phyloP scores from a whole-genome alignment of 1,284 basidiomycete species.

The Cryptococcus hybrid region DNA sequence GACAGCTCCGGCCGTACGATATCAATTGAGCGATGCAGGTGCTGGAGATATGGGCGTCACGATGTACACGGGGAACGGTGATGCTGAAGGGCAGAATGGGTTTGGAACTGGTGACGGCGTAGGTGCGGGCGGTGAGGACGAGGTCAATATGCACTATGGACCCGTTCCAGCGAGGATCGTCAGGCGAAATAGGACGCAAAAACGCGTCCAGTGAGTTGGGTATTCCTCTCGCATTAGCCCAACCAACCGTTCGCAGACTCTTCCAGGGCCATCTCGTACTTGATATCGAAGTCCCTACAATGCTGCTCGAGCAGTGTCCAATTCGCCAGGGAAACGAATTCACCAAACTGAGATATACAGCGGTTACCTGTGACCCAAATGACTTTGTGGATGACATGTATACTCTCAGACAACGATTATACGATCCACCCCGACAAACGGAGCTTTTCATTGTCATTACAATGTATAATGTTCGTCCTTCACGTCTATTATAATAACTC shows the following conservation, averaged over 20 bases:
- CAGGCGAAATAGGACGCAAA: slow-evolving; percentile 84
- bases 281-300: slow-evolving; percentile 80
- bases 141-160: slow-evolving; percentile 62
- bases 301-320: slow-evolving; percentile 74
- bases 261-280: slow-evolving; percentile 89
- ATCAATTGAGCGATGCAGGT: slow-evolving; percentile 26
- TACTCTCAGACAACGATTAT: slow-evolving; percentile 73
- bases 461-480: slow-evolving; percentile 61
- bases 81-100: slow-evolving; percentile 9
- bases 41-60: slow-evolving; percentile 22
- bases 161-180: slow-evolving; percentile 81
- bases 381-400: slow-evolving; percentile 77
- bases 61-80: slow-evolving; percentile 14
- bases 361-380: slow-evolving; percentile 91
- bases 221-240: not conserved
- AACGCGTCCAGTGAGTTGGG: slow-evolving; percentile 68
- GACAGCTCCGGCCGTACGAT: slow-evolving; percentile 9
- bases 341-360: slow-evolving; percentile 90
- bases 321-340: slow-evolving; percentile 80
- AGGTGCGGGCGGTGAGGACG: slow-evolving; percentile 30
- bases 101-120: slow-evolving; percentile 9
- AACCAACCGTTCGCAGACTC: slow-evolving; percentile 54
- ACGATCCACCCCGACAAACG: slow-evolving; percentile 72
- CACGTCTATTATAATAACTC: not conserved
- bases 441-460: slow-evolving; percentile 73